Evolutionary conservation across 805 yeast genomes (phyloP).

Genomic region (Kodamaea fukazawae): DNA sequence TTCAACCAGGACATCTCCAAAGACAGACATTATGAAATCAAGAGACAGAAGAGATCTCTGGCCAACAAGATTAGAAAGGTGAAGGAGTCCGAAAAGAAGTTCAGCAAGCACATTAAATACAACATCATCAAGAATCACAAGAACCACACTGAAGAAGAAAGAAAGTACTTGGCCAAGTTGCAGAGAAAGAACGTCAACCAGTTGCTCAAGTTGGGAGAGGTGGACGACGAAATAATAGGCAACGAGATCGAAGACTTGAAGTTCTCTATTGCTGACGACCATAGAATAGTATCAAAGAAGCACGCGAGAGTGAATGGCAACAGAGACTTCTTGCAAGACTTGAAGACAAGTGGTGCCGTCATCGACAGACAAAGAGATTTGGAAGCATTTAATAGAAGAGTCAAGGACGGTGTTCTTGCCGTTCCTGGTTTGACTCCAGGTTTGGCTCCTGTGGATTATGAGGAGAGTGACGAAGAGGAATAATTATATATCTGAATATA

Average conservation of each 20-base stretch:
- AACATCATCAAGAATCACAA: constrained; percentile 36
- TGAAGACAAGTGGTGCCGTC: constrained; percentile 6
- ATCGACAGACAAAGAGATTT: constrained; percentile 16
- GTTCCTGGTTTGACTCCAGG: constrained; percentile 79
- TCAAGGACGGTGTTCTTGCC: constrained; percentile 43
- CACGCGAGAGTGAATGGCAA: constrained; percentile 24
- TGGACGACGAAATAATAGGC: constrained; percentile 30
- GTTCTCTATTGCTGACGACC: constrained; percentile 23
- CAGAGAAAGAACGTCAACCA: constrained; percentile 35
- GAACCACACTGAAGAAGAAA: constrained; percentile 30
- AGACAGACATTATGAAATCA: constrained; percentile 9
- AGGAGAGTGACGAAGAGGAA: constrained; percentile 19
- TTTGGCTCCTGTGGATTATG: constrained; percentile 71
- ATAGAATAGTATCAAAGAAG: constrained; percentile 15
- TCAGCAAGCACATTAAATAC: constrained; percentile 36
- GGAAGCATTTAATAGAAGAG: constrained; percentile 34
- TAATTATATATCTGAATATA: no score
- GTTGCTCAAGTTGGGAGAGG: constrained; percentile 25
- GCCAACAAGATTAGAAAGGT: constrained; percentile 25
- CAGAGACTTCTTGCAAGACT: constrained; percentile 24
- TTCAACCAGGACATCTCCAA: constrained; percentile 8
- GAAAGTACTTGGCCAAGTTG: constrained; percentile 38
- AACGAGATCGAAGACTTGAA: constrained; percentile 30
- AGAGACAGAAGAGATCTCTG: constrained; percentile 7
- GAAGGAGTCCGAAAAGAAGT: constrained; percentile 28